Base-by-base conservation (phyloP, 805 yeast species). In the Diddensiella santjacobensis region DNA sequence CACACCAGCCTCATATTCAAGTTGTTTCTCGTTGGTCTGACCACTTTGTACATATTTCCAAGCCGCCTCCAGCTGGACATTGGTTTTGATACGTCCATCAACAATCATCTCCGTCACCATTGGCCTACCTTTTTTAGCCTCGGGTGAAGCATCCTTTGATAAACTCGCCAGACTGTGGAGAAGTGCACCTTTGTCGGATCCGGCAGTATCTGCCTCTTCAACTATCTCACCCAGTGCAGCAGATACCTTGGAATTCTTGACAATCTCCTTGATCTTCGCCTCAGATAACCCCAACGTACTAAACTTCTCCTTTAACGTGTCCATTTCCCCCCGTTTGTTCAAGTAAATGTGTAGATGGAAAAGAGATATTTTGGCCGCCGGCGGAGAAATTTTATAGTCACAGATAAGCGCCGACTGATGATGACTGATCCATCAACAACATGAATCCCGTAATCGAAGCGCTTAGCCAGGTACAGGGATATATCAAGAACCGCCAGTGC, bases 191-290 rank as follows among this genome's bases (percentile, higher is more conserved):
- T 74, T 75, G 53, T 31, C 60, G 60, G 22, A 57, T 47, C 58
- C 62, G 24, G 52, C 58, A 22, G 76, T 70, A 45, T 78, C 79
- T 8, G 31, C 31, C 31, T 8, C 31, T 20, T 63, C 59, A 47
- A 85, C 72, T 50, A 89, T 75, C 31, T 77, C 77, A 24, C 72
- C 74, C 45, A 93, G 74, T 1, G 95, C 79, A 36, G 72, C 71
- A 15, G 91, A 78, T 36, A 90, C 95, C 66, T 90, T 90, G 64
- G 82, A 81, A 71, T 93, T 91, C 66, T 88, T 91, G 48, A 80
- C 66, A 49, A 89, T 83, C 62, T 93, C 98, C 43, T 80, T 78
- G 51, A 86, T 74, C 65, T 87, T 87, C 57, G 56, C 45, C 37
- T 53, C 59, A 30, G 49, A 44, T 20, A 59, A 47, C 2, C 63